Base-by-base conservation (phyloP, 441 rosid genomes). In the Manihot esculenta region DNA sequence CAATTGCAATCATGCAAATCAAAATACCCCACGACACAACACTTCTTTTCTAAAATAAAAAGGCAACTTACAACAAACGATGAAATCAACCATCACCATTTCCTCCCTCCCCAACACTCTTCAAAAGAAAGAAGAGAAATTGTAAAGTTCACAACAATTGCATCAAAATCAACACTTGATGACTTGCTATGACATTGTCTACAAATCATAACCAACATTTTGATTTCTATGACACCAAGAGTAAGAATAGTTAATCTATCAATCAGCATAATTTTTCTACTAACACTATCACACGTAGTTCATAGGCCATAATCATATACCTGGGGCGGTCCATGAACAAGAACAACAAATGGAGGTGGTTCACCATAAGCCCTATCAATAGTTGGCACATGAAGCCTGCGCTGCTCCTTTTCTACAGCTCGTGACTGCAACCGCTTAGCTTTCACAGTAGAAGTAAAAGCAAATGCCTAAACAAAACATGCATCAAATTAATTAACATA, bases 321-420 rank as follows among this genome's bases (percentile, higher is more conserved):
- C 87, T 90, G 76, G 33, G 99, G 91, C 0, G 99, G 99, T 10
- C 97, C 97, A 50, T 94, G 99, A 54, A 94, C 97, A 8, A 92
- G 87, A 63, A 94, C 82, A n/a, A 94, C 97, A 70, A 68, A 89
- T 21, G 99, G 99, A 42, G 97, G 80, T 0, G 90, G 84, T 70
- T 86, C 93, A 11, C 96, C 89, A 33, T 89, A 92, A 73, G 93
- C 81, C 60, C 97, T 88, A 76, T 94, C 97, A 61, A 89, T 85
- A 10, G 76, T 68, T 0, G 97, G 97, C 57, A 94, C 60, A 77
- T 87, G 99, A 81, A 92, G 88, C 78, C 89, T 76, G 8, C 87
- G 83, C 83, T 94, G 97, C 77, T 94, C 97, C 84, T 89, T 90
- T 83, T 94, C 99, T 33, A 80, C 87, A 10, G 93, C 33, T 18